Conservation (phyloP, 768 basidiomycete species). For the Pulveroboletus sp. region DNA sequence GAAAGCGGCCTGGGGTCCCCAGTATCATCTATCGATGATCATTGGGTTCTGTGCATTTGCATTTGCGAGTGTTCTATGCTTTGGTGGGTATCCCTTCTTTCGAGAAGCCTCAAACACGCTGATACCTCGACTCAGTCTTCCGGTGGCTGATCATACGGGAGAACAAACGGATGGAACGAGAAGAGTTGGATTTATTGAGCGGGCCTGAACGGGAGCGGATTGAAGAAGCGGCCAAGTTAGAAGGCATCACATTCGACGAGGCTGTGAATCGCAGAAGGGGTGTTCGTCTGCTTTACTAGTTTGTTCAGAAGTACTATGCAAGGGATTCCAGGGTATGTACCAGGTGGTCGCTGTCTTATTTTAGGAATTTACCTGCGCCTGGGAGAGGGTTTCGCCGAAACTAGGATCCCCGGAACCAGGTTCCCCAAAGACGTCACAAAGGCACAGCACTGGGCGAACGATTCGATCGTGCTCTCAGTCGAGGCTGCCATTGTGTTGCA, state of each 20-base stretch:
- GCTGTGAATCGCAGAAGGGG: constrained; percentile 54
- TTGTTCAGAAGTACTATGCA: no score
- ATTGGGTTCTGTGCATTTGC: constrained; percentile 42
- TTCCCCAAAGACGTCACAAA: no score
- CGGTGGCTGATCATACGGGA: constrained; percentile 42
- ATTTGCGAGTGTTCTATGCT: constrained; percentile 31
- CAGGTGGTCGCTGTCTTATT: background rate
- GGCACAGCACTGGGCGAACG: no score
- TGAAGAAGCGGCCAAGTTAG: constrained; percentile 54
- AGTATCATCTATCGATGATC: constrained; percentile 60
- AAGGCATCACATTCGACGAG: constrained; percentile 57
- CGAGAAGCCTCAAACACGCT: no score
- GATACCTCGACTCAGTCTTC: constrained; percentile 32
- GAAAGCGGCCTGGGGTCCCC: constrained; percentile 56
- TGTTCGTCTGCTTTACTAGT: constrained; percentile 54
- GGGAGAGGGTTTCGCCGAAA: background rate
- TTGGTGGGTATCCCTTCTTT: constrained; percentile 37
- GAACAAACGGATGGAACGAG: constrained; percentile 49
- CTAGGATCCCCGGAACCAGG: background rate
- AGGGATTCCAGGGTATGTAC: background rate
- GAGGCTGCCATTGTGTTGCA: no score
- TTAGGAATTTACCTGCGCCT: background rate
- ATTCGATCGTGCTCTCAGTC: no score
- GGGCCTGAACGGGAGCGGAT: constrained; percentile 47
- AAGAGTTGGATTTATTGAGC: constrained; percentile 43